Evolutionary conservation across 805 yeast species (phyloP).

Genomic region (Barnettozyma californica): DNA sequence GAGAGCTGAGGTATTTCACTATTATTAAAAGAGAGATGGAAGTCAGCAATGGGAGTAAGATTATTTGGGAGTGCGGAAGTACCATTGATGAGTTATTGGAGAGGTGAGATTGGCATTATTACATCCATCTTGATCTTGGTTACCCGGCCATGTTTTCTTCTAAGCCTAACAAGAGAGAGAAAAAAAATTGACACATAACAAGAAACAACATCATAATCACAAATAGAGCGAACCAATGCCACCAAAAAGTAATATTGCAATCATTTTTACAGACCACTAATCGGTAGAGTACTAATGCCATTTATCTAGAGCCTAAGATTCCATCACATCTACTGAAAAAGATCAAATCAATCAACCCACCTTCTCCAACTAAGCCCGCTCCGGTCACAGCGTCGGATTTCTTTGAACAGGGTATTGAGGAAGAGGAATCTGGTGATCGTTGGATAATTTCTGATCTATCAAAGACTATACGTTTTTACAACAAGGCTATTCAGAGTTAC

Average conservation of each 20-base stretch:
- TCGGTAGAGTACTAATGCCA: not conserved
- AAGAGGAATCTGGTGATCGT: conserved; percentile 73
- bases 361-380: not conserved
- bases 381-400: conserved; percentile 42
- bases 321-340: conserved; percentile 12
- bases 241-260: not conserved
- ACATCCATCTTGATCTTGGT: too few species aligned
- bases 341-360: not conserved
- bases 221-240: not conserved
- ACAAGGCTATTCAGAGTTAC: conserved; percentile 47
- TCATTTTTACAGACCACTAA: not conserved
- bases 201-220: not conserved
- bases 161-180: not conserved
- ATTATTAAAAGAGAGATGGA: conserved; percentile 4
- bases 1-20: not conserved
- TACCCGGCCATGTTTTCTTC: not conserved
- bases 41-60: conserved; percentile 9
- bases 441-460: conserved; percentile 64
- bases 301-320: conserved; percentile 6
- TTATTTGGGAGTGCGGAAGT: conserved; percentile 11
- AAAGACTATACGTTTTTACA: conserved; percentile 61
- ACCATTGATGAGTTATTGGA: conserved; percentile 10
- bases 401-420: conserved; percentile 50
- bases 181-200: not conserved
- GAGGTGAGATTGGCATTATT: too few species aligned